A percentile compares a stretch with the other conserved stretches of the same genome.
Evolutionary conservation across 192 early-diverging fungal genomes (phyloP).

Genomic region (Umbelopsis sp.): DNA sequence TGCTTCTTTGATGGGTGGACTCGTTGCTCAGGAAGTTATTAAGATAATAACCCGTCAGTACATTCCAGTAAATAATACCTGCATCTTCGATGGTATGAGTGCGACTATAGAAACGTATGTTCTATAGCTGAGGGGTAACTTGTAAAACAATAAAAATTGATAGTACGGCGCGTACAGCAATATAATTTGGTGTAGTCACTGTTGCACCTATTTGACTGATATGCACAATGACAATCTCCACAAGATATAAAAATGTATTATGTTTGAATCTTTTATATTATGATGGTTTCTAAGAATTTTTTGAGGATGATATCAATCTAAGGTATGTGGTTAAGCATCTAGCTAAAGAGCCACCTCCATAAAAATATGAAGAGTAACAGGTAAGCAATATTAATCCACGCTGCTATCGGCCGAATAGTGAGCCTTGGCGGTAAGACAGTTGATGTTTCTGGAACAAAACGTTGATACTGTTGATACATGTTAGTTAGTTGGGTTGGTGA

Average conservation of each 20-base stretch:
- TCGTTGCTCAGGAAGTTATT: constrained; percentile 92
- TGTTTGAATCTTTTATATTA: background rate
- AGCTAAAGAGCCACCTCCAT: constrained; percentile 2
- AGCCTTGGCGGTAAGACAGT: background rate
- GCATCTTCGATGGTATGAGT: constrained; percentile 82
- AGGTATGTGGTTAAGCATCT: background rate
- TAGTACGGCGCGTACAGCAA: background rate
- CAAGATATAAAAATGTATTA: background rate
- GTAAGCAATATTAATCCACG: constrained; percentile 1
- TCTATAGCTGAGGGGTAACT: constrained; percentile 24
- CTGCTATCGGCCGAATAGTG: constrained; percentile 1
- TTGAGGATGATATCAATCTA: background rate
- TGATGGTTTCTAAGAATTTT: no score
- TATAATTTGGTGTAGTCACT: no score
- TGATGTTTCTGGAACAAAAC: constrained; percentile 1
- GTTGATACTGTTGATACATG: constrained; percentile 1
- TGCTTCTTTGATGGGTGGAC: constrained; percentile 83
- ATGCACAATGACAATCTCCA: no score
- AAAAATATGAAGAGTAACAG: background rate
- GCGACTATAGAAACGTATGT: constrained; percentile 50
- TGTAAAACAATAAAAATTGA: background rate
- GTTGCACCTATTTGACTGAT: no score
- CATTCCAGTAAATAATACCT: constrained; percentile 86
- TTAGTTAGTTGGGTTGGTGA: background rate
- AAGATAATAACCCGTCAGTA: constrained; percentile 97